Evolutionary conservation across 2,329 filamentous ascomycete genomes (phyloP).

Genomic region (Pleurostoma richardsiae): DNA sequence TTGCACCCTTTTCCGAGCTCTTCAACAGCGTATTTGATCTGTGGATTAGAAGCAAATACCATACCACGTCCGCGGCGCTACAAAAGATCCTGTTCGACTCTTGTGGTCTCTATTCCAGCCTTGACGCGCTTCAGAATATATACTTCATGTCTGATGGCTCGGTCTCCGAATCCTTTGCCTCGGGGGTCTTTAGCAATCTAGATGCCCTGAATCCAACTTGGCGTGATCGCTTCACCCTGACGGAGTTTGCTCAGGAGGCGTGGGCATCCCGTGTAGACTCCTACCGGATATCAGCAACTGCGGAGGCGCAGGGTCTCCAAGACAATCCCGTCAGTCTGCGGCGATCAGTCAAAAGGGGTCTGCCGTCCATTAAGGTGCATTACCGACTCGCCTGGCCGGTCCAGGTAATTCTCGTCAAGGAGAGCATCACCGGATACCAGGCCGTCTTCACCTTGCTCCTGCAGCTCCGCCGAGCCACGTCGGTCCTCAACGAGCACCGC

Average conservation of each 20-base stretch:
- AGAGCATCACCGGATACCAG: slow-evolving; percentile 63
- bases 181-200: slow-evolving; percentile 69
- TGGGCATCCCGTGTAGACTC: slow-evolving; percentile 56
- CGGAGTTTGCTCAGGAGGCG: slow-evolving; percentile 69
- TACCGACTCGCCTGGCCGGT: slow-evolving; percentile 65
- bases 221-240: slow-evolving; percentile 79
- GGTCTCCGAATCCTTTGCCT: slow-evolving; percentile 59
- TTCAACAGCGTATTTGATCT: slow-evolving; percentile 65
- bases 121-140: slow-evolving; percentile 64
- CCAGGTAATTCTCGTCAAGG: slow-evolving; percentile 67
- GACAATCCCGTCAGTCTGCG: slow-evolving; percentile 39
- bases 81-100: slow-evolving; percentile 61
- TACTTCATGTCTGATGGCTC: slow-evolving; percentile 76
- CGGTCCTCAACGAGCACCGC: slow-evolving; percentile 55
- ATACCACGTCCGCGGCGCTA: slow-evolving; percentile 62
- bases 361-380: slow-evolving; percentile 59
- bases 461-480: slow-evolving; percentile 68
- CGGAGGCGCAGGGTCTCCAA: slow-evolving; percentile 30
- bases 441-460: slow-evolving; percentile 70
- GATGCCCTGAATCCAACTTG: slow-evolving; percentile 57
- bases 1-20: slow-evolving; percentile 69
- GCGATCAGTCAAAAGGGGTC: slow-evolving; percentile 53
- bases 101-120: slow-evolving; percentile 60
- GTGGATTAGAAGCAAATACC: slow-evolving; percentile 75
- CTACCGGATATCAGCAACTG: slow-evolving; percentile 57